Base-by-base conservation (phyloP, 805 yeast genomes). In the Candida montana region DNA sequence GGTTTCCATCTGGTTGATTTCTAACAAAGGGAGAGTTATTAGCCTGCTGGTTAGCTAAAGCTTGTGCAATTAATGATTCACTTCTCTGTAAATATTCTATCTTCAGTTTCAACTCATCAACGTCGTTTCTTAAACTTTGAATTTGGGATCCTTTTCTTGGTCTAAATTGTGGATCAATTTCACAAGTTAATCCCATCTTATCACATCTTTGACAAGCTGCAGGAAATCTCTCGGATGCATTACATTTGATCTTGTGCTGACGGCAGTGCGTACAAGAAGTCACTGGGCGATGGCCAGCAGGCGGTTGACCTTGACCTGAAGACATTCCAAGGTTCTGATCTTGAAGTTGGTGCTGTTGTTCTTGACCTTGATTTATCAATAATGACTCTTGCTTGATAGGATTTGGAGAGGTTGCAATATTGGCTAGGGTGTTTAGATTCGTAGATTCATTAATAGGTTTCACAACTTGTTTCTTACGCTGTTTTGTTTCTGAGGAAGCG, bases 251-350 rank as follows among this genome's bases (percentile, higher is more conserved):
- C 62, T 90, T 90, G 61, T 89, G 96, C 58, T 90, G 96, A 39
- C 97, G 77, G 58, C 97, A 90, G 59, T 88, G 93, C 0, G 96
- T 86, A 58, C 97, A 90, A 3, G 95, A 83, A 0, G 95, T 87
- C 2, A 89, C 95, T 0, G 96, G 96, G 42, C 96, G 66, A 54
- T 85, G 91, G 2, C 82, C 81, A 0, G 77, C 71, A 15, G 53
- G 57, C n/a, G 50, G 62, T 7, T 44, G 50, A 11, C 11, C 11
- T 8, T 26, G 24, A 21, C 24, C 20, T 42, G 42, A 10, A 39
- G 15, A 27, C 21, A 20, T 23, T 24, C n/a, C n/a, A n/a, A 42
- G 5, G 29, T 12, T 8, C 32, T 16, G 12, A 20, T 31, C 34
- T 15, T 33, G 36, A 11, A 4, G 29, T 18, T 31, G 39, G 3